Evolutionary conservation across 352 stramenopile species (phyloP).

Genomic region (Aphanomyces stellatus): DNA sequence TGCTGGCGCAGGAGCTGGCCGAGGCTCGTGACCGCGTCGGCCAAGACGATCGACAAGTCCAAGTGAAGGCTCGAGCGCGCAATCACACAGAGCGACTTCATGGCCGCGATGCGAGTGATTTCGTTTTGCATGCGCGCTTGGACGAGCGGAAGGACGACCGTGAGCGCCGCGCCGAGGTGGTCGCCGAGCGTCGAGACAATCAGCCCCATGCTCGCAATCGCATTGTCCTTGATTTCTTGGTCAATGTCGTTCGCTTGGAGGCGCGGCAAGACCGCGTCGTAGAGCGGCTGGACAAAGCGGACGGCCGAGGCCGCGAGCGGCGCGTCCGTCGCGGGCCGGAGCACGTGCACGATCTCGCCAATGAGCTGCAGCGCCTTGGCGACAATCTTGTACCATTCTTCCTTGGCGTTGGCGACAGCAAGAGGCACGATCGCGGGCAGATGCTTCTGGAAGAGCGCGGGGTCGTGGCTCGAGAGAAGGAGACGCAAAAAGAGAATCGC

Average conservation of each 20-base stretch:
- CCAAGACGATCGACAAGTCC: constrained; percentile 88
- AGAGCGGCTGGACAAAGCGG: constrained; percentile 75
- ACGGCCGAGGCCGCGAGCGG: constrained; percentile 28
- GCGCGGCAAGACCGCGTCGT: constrained; percentile 89
- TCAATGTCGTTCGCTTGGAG: constrained; percentile 96
- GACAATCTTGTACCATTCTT: constrained; percentile 99
- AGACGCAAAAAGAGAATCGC: constrained; percentile 89
- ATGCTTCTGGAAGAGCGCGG: constrained; percentile 66
- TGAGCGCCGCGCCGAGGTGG: constrained; percentile 65
- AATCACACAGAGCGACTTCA: constrained; percentile 92
- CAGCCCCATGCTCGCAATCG: constrained; percentile 86
- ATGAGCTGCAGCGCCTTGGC: constrained; percentile 92
- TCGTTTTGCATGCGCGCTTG: constrained; percentile 97
- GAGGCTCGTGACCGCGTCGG: constrained; percentile 81
- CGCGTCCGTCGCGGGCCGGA: constrained; percentile 40
- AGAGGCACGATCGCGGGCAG: constrained; percentile 77
- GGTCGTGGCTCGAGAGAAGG: constrained; percentile 87
- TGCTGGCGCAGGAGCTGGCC: constrained; percentile 91
- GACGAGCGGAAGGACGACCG: constrained; percentile 85
- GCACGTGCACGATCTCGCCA: constrained; percentile 80
- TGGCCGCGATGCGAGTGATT: constrained; percentile 94
- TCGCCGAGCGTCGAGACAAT: constrained; percentile 68
- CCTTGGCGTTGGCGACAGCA: constrained; percentile 83
- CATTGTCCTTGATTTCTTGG: constrained; percentile 98
- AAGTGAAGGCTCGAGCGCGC: constrained; percentile 77